phyloP scores from a whole-genome alignment of 139 green algal species.

The Tetradesmus obliquus region DNA sequence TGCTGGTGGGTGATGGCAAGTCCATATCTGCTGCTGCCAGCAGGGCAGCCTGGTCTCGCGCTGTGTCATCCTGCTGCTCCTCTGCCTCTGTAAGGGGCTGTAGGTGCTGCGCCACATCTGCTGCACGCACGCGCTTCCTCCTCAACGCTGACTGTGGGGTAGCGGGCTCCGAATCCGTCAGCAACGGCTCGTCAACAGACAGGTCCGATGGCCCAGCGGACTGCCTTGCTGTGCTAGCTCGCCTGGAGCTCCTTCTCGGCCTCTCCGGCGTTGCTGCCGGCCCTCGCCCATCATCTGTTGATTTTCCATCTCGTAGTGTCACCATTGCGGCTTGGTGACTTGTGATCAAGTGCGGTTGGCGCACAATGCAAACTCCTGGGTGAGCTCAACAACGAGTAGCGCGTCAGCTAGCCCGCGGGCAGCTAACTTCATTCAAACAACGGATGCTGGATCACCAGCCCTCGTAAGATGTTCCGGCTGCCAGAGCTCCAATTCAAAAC shows the following conservation, averaged over 20 bases:
- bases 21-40: constrained; percentile 7
- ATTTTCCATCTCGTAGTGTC: constrained; percentile 4
- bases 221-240: constrained; percentile 6
- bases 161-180: background rate
- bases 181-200: background rate
- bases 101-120: background rate
- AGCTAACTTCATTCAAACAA: background rate
- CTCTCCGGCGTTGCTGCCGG: constrained; percentile 3
- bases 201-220: background rate
- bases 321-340: background rate
- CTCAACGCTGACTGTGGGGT: background rate
- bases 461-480: background rate
- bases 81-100: background rate
- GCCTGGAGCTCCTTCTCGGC: background rate
- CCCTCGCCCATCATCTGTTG: background rate
- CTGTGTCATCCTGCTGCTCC: background rate
- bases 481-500: background rate
- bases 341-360: background rate
- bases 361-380: background rate
- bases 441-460: background rate
- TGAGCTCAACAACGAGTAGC: background rate
- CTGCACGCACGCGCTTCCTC: background rate
- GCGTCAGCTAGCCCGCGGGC: background rate
- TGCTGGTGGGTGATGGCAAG: background rate
- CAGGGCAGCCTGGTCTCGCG: background rate